Base-by-base conservation (phyloP, 352 stramenopile species). In the Globisporangium lucens region DNA sequence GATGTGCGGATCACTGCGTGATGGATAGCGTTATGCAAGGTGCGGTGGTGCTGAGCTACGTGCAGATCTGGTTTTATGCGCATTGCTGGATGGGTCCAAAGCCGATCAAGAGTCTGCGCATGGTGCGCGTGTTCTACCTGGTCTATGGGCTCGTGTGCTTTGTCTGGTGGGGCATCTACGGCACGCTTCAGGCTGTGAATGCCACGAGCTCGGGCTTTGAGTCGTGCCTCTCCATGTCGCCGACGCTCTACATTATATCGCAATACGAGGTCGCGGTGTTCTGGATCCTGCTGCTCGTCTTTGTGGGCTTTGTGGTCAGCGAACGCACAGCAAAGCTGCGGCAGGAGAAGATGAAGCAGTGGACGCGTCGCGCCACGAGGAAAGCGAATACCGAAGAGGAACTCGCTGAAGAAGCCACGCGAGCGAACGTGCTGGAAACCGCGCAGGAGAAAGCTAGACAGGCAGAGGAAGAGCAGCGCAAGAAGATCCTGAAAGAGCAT, bases 251-350 rank as follows among this genome's bases (percentile, higher is more conserved):
- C 59, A 69, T 90, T 61, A 78, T 91, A 69, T 78, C 82, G 22
- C 83, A 91, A 62, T 91, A 89, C 63, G 78, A 91, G 74, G 77
- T 91, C 36, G 74, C 74, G 17, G 56, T 84, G 20, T 92, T 92
- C 49, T 92, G 84, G 84, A 68, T 87, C 46, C 41, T 85, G 13
- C 75, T 91, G 29, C 66, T 80, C 30, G 29, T 81, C 1, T 71
- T 78, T n/a, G 22, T 85, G 0, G 73, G 60, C 30, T 91, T 89
- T 65, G 72, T 84, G 9, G 68, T 79, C 29, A 83, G 75, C 65
- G 83, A 91, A 65, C 85, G 78, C 30, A 85, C 75, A 6, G 67
- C 66, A 8, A 58, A 66, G 20, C 70, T 77, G 55, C 76, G 72
- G 29, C 63, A 85, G 69, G 72, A 77, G 17, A 82, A 87, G 56